Conservation (phyloP, 768 basidiomycete species). For the Pleurotus sapidus region DNA sequence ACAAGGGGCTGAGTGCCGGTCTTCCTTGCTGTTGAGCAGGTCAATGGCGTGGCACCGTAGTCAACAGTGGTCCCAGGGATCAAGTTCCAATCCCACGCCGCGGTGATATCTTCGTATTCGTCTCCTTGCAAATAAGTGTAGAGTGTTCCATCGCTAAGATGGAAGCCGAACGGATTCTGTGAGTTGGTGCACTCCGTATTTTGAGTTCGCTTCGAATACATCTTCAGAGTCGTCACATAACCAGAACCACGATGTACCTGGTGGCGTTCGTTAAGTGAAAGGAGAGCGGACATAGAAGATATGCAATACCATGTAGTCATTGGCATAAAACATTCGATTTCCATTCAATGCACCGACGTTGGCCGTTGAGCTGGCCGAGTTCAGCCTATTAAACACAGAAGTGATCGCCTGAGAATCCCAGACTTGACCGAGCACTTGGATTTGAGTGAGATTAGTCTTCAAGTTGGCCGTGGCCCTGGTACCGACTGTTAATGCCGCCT, state of each 20-base stretch:
- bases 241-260: constrained; percentile 43
- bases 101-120: constrained; percentile 45
- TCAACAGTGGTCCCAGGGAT: constrained; percentile 44
- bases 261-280: not conserved
- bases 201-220: constrained; percentile 41
- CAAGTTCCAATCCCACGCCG: constrained; percentile 58
- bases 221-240: constrained; percentile 41
- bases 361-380: constrained; percentile 22
- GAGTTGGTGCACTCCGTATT: constrained; percentile 47
- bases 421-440: constrained; percentile 32
- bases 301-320: constrained; percentile 43
- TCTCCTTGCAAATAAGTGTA: constrained; percentile 46
- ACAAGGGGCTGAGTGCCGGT: constrained; percentile 27
- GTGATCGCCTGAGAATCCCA: constrained; percentile 33
- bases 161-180: constrained; percentile 47
- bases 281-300: not conserved
- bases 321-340: constrained; percentile 43
- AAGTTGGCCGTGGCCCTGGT: constrained; percentile 36
- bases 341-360: constrained; percentile 37
- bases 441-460: constrained; percentile 37
- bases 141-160: constrained; percentile 46
- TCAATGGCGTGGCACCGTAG: constrained; percentile 26
- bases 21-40: constrained; percentile 15
- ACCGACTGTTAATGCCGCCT: too few species aligned
- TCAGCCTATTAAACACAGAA: constrained; percentile 22